Evolutionary conservation across 1,284 basidiomycete species (phyloP).

Genomic region (Boletus nobilissimus): DNA sequence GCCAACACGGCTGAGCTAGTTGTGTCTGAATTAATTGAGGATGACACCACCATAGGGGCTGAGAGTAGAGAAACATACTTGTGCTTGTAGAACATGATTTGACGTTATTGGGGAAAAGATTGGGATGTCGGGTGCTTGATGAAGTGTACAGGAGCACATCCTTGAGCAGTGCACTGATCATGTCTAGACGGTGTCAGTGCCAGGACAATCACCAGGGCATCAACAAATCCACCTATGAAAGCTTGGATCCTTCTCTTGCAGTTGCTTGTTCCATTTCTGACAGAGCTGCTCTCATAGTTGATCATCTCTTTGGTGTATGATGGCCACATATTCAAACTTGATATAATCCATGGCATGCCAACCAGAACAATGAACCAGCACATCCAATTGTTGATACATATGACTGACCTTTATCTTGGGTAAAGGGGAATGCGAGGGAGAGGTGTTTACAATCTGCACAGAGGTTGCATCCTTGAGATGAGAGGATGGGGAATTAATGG

Average conservation of each 20-base stretch:
- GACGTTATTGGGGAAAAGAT: too few relatives aligned
- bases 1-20: slow-evolving; percentile 49
- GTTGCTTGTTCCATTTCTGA: slow-evolving; percentile 30
- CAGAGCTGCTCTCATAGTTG: slow-evolving; percentile 37
- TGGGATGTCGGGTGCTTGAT: too few relatives aligned
- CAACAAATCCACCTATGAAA: slow-evolving; percentile 39
- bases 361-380: slow-evolving; percentile 31
- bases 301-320: slow-evolving; percentile 27
- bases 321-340: slow-evolving; percentile 34
- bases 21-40: slow-evolving; percentile 53
- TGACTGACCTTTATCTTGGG: slow-evolving; percentile 33
- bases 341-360: slow-evolving; percentile 41
- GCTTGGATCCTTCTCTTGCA: slow-evolving; percentile 33
- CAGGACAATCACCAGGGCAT: too few relatives aligned
- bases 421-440: too few relatives aligned
- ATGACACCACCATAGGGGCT: slow-evolving; percentile 52
- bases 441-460: not conserved
- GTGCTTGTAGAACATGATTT: too few relatives aligned
- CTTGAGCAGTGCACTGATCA: slow-evolving; percentile 62
- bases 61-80: too few relatives aligned
- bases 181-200: slow-evolving; percentile 44
- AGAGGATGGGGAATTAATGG: not conserved
- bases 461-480: not conserved
- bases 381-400: slow-evolving; percentile 38
- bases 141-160: too few relatives aligned